Evolutionary conservation across 2,329 filamentous ascomycete genomes (phyloP).

Genomic region (Plenodomus lindquistii): DNA sequence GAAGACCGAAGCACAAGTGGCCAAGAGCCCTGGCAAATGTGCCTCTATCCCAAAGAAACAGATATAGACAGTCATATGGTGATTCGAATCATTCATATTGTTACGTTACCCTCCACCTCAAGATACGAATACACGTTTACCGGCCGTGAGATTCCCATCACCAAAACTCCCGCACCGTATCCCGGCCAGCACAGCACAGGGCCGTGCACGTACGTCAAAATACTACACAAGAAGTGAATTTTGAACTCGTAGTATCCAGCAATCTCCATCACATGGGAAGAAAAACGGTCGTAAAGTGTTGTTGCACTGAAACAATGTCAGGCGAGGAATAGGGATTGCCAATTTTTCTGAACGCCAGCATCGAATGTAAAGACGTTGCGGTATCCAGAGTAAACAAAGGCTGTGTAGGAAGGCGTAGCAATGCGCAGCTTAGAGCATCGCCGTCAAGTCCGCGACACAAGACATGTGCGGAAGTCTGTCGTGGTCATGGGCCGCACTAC

Average conservation of each 20-base stretch:
- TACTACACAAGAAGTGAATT: conserved; percentile 27
- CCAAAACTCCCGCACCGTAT: not conserved
- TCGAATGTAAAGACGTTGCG: conserved; percentile 8
- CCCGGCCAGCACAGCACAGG: not conserved
- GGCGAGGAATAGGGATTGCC: not conserved
- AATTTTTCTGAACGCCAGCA: conserved; percentile 22
- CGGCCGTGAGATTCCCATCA: conserved; percentile 1
- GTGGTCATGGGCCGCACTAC: conserved; percentile 6
- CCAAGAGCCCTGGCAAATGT: no score
- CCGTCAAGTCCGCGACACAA: conserved; percentile 7
- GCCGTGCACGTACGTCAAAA: conserved; percentile 4
- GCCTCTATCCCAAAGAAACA: no score
- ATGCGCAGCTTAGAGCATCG: conserved; percentile 21
- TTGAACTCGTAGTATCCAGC: not conserved
- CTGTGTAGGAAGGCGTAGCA: conserved; percentile 14
- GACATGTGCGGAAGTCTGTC: not conserved
- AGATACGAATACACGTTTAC: conserved; percentile 8
- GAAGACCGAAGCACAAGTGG: no score
- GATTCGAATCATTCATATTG: conserved; percentile 8
- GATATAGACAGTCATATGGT: no score
- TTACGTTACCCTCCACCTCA: conserved; percentile 7
- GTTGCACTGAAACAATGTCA: conserved; percentile 3
- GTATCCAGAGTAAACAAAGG: conserved; percentile 14
- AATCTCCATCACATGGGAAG: conserved; percentile 1
- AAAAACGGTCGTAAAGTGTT: conserved; percentile 8